Evolutionary conservation across 164 flowering plant genomes (phyloP).

Genomic region (Magnolia sinica): DNA sequence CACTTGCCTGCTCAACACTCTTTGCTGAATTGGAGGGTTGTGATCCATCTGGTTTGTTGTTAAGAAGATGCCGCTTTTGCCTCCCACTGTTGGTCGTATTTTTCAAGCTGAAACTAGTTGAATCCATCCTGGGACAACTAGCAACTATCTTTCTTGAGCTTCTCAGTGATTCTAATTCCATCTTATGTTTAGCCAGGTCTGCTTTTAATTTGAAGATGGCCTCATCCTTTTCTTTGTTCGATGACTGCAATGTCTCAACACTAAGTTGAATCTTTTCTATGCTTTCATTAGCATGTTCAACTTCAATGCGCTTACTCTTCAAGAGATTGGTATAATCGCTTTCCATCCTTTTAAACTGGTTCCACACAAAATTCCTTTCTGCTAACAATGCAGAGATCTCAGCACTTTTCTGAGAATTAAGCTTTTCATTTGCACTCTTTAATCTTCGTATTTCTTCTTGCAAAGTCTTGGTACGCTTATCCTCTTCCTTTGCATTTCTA

Average conservation of each 20-base stretch:
- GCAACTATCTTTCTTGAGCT: slow-evolving; percentile 36
- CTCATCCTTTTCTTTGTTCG: slow-evolving; percentile 52
- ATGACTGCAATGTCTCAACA: slow-evolving; percentile 53
- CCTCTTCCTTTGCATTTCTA: slow-evolving; percentile 13
- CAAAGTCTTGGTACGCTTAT: slow-evolving; percentile 8
- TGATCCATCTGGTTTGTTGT: slow-evolving; percentile 32
- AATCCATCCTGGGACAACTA: slow-evolving; percentile 28
- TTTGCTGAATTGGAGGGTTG: slow-evolving; percentile 12
- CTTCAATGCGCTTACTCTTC: slow-evolving; percentile 37
- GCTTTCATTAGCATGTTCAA: slow-evolving; percentile 50
- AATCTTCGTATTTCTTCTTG: slow-evolving; percentile 49
- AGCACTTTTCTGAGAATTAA: slow-evolving; percentile 37
- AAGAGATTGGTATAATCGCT: slow-evolving; percentile 34
- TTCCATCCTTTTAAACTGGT: slow-evolving; percentile 66
- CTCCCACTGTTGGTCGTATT: slow-evolving; percentile 13
- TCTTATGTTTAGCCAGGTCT: slow-evolving; percentile 45
- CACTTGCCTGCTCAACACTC: slow-evolving; percentile 14
- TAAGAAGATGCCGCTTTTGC: slow-evolving; percentile 15
- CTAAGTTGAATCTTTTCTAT: slow-evolving; percentile 36
- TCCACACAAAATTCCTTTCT: slow-evolving; percentile 76
- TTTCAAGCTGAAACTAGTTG: slow-evolving; percentile 11
- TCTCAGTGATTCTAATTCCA: slow-evolving; percentile 43
- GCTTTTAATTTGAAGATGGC: slow-evolving; percentile 34
- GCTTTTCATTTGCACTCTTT: slow-evolving; percentile 46
- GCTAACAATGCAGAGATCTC: slow-evolving; percentile 61